Conservation (phyloP, 2,329 filamentous ascomycete genomes). For the Claviceps fusiformis region DNA sequence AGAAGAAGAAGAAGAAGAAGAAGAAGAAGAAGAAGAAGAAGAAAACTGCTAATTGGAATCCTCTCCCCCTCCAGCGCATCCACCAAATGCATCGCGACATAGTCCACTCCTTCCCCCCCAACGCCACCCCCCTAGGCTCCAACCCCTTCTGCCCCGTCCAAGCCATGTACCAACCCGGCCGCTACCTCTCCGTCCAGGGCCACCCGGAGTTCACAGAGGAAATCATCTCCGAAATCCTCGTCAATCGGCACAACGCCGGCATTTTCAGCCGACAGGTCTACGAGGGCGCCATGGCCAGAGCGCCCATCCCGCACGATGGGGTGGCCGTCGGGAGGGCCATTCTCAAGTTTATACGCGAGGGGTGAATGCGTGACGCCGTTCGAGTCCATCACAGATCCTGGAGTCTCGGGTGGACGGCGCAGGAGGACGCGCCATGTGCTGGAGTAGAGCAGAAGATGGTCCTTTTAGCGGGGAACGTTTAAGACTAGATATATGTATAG, state of each 20-base stretch:
- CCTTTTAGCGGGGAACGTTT: too few relatives aligned
- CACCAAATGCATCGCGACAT: conserved; percentile 37
- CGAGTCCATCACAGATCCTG: too few relatives aligned
- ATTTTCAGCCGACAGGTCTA: conserved; percentile 59
- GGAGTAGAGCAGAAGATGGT: too few relatives aligned
- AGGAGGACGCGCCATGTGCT: too few relatives aligned
- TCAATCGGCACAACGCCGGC: conserved; percentile 46
- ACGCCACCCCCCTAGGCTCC: conserved; percentile 26
- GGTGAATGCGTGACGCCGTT: conserved; percentile 5
- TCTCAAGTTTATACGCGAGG: conserved; percentile 59
- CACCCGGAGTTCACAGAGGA: conserved; percentile 31
- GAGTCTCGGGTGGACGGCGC: too few relatives aligned
- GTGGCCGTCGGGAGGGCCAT: conserved; percentile 62
- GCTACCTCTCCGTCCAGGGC: conserved; percentile 30
- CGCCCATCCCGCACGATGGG: conserved; percentile 61
- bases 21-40: too few relatives aligned
- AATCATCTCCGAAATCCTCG: conserved; percentile 25
- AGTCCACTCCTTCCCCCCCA: conserved; percentile 25
- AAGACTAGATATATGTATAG: too few relatives aligned
- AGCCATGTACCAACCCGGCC: conserved; percentile 25
- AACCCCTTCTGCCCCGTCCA: conserved; percentile 29
- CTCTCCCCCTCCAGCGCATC: conserved; percentile 16
- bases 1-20: too few relatives aligned
- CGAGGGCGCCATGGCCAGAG: conserved; percentile 53
- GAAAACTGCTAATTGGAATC: conserved; percentile 3